These are phyloP conservation scores for Phialophora expanda DNA, from an alignment of 2,329 filamentous ascomycete species.

Conservation along the genomic window DNA sequence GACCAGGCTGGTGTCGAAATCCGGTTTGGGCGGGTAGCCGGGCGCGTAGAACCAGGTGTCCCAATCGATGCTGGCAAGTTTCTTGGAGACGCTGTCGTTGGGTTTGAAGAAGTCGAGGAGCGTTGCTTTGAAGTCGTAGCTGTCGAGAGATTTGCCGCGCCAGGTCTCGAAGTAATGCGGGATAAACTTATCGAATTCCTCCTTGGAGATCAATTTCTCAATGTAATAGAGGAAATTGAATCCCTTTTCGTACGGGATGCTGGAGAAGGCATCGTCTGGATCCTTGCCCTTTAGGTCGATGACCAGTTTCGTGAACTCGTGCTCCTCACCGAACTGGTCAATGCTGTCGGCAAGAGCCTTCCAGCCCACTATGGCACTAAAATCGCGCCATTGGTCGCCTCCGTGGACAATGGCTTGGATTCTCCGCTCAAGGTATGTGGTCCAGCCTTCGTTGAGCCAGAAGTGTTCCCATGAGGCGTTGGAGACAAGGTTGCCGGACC, in stretches of 20 bases:
- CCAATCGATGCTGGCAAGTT: constrained; percentile 80
- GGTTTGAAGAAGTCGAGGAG: constrained; percentile 81
- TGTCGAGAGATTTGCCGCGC: constrained; percentile 85
- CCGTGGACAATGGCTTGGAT: constrained; percentile 79
- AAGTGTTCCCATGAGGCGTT: constrained; percentile 61
- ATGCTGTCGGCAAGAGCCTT: constrained; percentile 85
- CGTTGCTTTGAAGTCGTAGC: constrained; percentile 89
- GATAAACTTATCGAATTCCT: constrained; percentile 94
- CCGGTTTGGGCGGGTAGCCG: constrained; percentile 85
- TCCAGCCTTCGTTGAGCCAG: constrained; percentile 81
- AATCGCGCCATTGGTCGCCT: constrained; percentile 78
- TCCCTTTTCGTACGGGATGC: constrained; percentile 92
- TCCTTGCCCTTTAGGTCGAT: constrained; percentile 87
- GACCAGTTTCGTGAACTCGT: constrained; percentile 91
- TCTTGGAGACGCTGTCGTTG: constrained; percentile 62
- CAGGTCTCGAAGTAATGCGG: constrained; percentile 90
- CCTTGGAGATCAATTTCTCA: constrained; percentile 80
- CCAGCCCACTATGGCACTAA: constrained; percentile 96
- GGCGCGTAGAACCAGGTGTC: constrained; percentile 86
- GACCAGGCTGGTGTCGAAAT: constrained; percentile 86
- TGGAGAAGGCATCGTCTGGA: constrained; percentile 93
- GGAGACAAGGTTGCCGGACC: constrained; percentile 79
- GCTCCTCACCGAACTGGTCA: constrained; percentile 76
- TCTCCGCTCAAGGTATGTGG: constrained; percentile 88
- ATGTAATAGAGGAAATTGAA: constrained; percentile 93